Percentiles rank a stretch among this genome's conserved stretches.
Evolutionary conservation across 768 basidiomycete genomes (phyloP).

Genomic region (Leccinum imitatum): DNA sequence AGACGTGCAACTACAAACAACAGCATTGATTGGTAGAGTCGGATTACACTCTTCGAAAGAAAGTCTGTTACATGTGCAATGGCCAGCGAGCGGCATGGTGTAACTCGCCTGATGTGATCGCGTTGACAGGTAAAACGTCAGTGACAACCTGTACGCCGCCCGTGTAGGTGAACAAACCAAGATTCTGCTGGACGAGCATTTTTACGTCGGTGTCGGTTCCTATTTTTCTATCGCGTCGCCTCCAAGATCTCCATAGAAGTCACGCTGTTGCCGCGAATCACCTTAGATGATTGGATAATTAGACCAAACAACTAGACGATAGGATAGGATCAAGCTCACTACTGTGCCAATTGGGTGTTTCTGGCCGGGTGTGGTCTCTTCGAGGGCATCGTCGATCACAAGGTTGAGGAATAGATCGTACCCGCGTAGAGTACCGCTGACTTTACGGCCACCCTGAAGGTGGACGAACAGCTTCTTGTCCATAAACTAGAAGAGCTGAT

Average conservation of each 20-base stretch:
- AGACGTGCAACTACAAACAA: slow-evolving; percentile 2
- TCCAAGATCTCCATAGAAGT: slow-evolving; percentile 92
- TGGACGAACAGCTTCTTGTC: slow-evolving; percentile 96
- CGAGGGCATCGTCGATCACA: slow-evolving; percentile 92
- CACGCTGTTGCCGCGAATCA: slow-evolving; percentile 95
- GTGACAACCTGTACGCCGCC: not conserved
- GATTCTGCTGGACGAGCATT: slow-evolving; percentile 4
- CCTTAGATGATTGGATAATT: slow-evolving; percentile 46
- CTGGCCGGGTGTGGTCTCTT: slow-evolving; percentile 88
- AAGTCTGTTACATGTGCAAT: slow-evolving; percentile 2
- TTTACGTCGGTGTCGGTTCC: not conserved
- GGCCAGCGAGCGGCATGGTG: not conserved
- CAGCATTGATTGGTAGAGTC: not conserved
- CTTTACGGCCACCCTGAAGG: slow-evolving; percentile 92
- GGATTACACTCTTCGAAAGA: not conserved
- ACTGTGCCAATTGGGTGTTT: slow-evolving; percentile 91
- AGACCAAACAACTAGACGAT: slow-evolving; percentile 1
- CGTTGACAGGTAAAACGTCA: slow-evolving; percentile 1
- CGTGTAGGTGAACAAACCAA: slow-evolving; percentile 4
- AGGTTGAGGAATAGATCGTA: slow-evolving; percentile 99
- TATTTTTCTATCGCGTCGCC: slow-evolving; percentile 41
- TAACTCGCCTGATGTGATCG: slow-evolving; percentile 11
- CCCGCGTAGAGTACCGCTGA: slow-evolving; percentile 91
- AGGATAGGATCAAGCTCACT: slow-evolving; percentile 49
- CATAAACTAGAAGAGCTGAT: slow-evolving; percentile 71